phyloP scores from a whole-genome alignment of 1,284 basidiomycete genomes.

The Xerocomus nothofagi region DNA sequence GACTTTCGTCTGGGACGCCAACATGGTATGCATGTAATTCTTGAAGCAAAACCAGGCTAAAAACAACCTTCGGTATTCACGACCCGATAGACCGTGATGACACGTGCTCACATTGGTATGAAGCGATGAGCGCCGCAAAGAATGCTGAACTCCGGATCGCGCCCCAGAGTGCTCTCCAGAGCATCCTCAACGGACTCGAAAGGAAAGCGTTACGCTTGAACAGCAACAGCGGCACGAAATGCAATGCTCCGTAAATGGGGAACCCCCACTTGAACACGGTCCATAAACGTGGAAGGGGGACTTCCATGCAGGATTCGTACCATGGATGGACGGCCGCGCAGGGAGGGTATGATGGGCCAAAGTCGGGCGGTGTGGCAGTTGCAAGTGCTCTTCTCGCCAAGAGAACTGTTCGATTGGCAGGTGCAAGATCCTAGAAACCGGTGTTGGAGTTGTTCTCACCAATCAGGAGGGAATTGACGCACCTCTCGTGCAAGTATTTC shows the following conservation, averaged over 20 bases:
- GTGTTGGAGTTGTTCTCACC: conserved; percentile 6
- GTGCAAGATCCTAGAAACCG: conserved; percentile 40
- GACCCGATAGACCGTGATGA: not conserved
- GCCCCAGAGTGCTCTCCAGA: conserved; percentile 67
- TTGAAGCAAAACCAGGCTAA: conserved; percentile 77
- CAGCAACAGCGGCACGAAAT: conserved; percentile 83
- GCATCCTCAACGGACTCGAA: conserved; percentile 61
- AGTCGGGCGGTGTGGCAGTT: conserved; percentile 38
- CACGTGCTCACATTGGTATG: conserved; percentile 72
- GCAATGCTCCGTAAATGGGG: conserved; percentile 85
- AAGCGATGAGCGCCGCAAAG: conserved; percentile 80
- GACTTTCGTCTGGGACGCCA: conserved; percentile 43
- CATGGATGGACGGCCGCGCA: conserved; percentile 82
- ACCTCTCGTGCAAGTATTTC: conserved; percentile 52
- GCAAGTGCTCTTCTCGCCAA: conserved; percentile 38
- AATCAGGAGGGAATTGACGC: conserved; percentile 24
- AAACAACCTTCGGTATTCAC: conserved; percentile 3
- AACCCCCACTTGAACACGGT: conserved; percentile 86
- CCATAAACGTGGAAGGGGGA: conserved; percentile 75
- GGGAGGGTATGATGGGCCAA: conserved; percentile 58
- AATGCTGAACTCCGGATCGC: conserved; percentile 88
- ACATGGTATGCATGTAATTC: conserved; percentile 53
- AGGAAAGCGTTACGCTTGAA: conserved; percentile 69
- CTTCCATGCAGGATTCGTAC: conserved; percentile 65
- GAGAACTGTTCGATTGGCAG: conserved; percentile 42